These are phyloP conservation scores for Ramicandelaber brevisporus DNA, from an alignment of 192 early-diverging fungal genomes.

Conservation along the genomic window DNA sequence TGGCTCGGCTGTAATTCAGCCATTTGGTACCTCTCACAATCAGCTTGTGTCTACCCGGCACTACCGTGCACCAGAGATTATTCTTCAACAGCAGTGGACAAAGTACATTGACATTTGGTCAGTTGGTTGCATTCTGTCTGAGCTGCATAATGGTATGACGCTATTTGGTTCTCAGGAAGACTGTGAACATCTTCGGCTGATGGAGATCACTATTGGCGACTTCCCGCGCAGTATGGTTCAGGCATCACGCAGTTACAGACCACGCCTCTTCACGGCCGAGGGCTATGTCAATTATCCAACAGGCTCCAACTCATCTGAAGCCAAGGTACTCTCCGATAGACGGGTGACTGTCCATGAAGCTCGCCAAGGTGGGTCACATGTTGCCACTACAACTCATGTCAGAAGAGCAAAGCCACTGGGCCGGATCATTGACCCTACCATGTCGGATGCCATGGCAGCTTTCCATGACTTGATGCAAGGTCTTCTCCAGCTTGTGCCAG, in stretches of 20 bases:
- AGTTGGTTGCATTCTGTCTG: conserved; percentile 66
- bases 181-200: conserved; percentile 69
- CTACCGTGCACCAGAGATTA: conserved; percentile 79
- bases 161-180: conserved; percentile 79
- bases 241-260: conserved; percentile 1
- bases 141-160: conserved; percentile 61
- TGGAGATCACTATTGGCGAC: conserved; percentile 46
- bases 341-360: too few species aligned
- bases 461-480: conserved; percentile 30
- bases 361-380: too few species aligned
- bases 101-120: conserved; percentile 80
- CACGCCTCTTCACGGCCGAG: too few species aligned
- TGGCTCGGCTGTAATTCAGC: conserved; percentile 58
- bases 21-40: conserved; percentile 53
- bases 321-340: too few species aligned
- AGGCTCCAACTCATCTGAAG: neutral
- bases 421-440: conserved; percentile 6
- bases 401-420: neutral
- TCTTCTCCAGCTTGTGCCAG: conserved; percentile 40
- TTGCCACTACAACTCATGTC: too few species aligned
- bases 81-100: conserved; percentile 62
- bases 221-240: conserved; percentile 27
- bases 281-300: conserved; percentile 1
- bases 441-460: conserved; percentile 2
- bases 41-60: conserved; percentile 63